Conservation (phyloP, 2,329 filamentous ascomycete genomes). For the Byssothecium circinans region DNA sequence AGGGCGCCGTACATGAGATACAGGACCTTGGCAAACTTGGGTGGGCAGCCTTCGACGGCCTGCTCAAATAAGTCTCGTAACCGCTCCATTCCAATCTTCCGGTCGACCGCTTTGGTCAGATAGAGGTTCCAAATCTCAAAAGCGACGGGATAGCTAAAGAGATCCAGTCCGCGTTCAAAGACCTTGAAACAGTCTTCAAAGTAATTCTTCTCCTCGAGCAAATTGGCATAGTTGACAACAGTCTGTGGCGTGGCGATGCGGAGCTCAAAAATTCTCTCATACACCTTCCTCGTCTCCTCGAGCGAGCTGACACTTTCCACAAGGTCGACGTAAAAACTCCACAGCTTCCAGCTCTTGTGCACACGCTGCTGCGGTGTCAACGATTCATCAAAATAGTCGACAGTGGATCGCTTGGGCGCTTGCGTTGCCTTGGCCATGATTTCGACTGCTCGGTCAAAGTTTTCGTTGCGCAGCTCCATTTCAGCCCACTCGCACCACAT, state of each 20-base stretch:
- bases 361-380: slow-evolving; percentile 93
- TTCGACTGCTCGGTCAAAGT: slow-evolving; percentile 89
- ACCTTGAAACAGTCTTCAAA: slow-evolving; percentile 97
- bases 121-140: slow-evolving; percentile 99
- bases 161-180: slow-evolving; percentile 91
- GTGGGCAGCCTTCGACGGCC: slow-evolving; percentile 89
- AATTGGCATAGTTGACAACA: slow-evolving; percentile 96
- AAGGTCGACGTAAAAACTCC: slow-evolving; percentile 98
- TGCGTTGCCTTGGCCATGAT: slow-evolving; percentile 98
- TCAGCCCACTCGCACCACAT: slow-evolving; percentile 99
- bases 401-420: slow-evolving; percentile 93
- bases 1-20: slow-evolving; percentile 98
- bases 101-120: slow-evolving; percentile 93
- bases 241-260: slow-evolving; percentile 97
- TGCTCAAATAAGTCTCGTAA: slow-evolving; percentile 96
- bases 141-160: slow-evolving; percentile 98
- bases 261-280: slow-evolving; percentile 96
- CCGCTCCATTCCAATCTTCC: slow-evolving; percentile 92
- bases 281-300: slow-evolving; percentile 90
- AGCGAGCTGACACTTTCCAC: slow-evolving; percentile 91
- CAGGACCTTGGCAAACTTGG: slow-evolving; percentile 92
- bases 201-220: slow-evolving; percentile 92
- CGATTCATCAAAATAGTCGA: slow-evolving; percentile 98
- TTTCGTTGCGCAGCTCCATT: slow-evolving; percentile 93
- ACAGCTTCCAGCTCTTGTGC: slow-evolving; percentile 99